A percentile compares a stretch with the other conserved stretches of the same genome.
phyloP scores from a whole-genome alignment of 441 rosid genomes.

The Syzygium malaccense region DNA sequence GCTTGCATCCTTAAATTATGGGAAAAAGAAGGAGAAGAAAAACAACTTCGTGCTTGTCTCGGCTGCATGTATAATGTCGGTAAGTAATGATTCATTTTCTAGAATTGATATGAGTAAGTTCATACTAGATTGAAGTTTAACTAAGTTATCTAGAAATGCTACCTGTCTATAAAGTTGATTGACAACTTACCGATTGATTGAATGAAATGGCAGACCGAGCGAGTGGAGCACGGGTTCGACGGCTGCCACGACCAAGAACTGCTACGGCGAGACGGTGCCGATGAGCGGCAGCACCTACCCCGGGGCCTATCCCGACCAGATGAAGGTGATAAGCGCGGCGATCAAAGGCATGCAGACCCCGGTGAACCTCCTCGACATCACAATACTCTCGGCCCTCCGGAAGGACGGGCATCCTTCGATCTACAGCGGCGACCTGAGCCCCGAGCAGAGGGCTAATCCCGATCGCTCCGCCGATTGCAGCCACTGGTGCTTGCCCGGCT shows the following conservation, averaged over 20 bases:
- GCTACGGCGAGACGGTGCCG: conserved; percentile 75
- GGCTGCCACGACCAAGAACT: conserved; percentile 30
- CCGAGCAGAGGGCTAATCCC: conserved; percentile 60
- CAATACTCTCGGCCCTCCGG: conserved; percentile 75
- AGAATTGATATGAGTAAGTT: background rate
- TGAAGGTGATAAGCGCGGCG: conserved; percentile 56
- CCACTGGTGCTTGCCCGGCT: conserved; percentile 98
- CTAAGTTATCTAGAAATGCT: background rate
- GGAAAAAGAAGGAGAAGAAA: background rate
- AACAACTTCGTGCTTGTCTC: no score
- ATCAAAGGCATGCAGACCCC: conserved; percentile 49
- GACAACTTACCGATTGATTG: background rate
- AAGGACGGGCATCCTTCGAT: conserved; percentile 89
- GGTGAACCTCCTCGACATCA: conserved; percentile 60
- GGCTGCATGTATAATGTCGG: background rate
- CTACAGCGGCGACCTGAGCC: conserved; percentile 72
- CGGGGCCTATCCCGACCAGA: conserved; percentile 48
- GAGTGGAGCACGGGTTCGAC: conserved; percentile 51
- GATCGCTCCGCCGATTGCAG: conserved; percentile 79
- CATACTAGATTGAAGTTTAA: background rate
- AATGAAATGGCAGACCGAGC: conserved; percentile 39
- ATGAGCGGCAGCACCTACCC: conserved; percentile 38
- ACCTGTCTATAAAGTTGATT: background rate
- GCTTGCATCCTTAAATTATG: background rate
- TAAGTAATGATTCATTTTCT: background rate